Conservation (phyloP, 371 early-diverging fungal genomes). For the Chytridium lagenaria region DNA sequence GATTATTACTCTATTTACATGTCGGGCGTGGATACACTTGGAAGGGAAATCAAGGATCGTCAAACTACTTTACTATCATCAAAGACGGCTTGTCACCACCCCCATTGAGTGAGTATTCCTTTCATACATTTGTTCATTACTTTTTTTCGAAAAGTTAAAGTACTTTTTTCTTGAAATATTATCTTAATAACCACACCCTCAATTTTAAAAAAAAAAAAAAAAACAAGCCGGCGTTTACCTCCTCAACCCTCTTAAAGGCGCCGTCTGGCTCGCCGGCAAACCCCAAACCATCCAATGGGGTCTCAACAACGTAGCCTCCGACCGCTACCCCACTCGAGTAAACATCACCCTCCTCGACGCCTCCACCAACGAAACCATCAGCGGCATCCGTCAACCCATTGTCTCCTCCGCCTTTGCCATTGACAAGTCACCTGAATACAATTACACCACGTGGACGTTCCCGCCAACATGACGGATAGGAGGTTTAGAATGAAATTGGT, state of each 20-base stretch:
- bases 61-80: neutral
- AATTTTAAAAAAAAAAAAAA: too few relatives aligned
- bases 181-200: too few relatives aligned
- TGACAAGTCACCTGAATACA: neutral
- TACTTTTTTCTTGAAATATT: too few relatives aligned
- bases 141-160: too few relatives aligned
- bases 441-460: constrained; percentile 3
- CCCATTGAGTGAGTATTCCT: neutral
- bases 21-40: neutral
- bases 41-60: neutral
- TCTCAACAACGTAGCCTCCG: neutral
- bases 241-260: neutral
- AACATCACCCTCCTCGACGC: neutral
- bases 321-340: neutral
- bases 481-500: neutral
- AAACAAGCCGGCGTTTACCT: neutral
- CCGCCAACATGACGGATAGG: neutral
- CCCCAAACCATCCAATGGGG: neutral
- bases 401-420: neutral
- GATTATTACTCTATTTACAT: neutral
- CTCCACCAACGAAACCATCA: constrained; percentile 3
- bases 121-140: neutral
- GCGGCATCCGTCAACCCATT: neutral
- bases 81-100: neutral
- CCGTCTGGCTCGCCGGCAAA: neutral